Conservation (phyloP, 31 red algal genomes). For the Endocladia muricata region DNA sequence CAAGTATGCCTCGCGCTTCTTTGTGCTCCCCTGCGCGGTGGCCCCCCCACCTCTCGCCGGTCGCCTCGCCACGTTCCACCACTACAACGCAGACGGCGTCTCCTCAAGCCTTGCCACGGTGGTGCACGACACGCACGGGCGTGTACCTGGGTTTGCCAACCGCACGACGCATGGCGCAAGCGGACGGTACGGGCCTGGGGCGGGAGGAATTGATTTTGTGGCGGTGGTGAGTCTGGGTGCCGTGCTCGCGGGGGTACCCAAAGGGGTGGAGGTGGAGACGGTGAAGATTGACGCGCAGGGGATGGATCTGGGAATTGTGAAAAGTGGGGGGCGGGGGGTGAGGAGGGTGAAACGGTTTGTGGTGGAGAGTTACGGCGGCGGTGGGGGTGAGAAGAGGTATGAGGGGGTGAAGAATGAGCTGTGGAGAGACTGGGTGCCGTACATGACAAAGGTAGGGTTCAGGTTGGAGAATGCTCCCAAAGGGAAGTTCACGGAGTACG, state of each 20-base stretch:
- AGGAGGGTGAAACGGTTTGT: constrained; percentile 15
- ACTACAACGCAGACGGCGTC: constrained; percentile 23
- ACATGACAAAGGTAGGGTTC: constrained; percentile 15
- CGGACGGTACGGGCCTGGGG: neutral
- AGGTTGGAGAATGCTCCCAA: constrained; percentile 6
- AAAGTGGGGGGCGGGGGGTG: neutral
- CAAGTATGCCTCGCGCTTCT: constrained; percentile 14
- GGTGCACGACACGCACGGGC: neutral
- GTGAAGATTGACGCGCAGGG: constrained; percentile 42
- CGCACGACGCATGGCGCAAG: neutral
- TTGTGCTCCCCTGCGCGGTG: constrained; percentile 20
- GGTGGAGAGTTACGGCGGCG: constrained; percentile 13
- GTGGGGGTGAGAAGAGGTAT: neutral
- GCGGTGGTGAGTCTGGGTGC: constrained; percentile 14
- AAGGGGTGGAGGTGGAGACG: neutral
- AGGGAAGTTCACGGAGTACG: constrained; percentile 13
- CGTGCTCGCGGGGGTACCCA: neutral
- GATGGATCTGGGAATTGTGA: constrained; percentile 14
- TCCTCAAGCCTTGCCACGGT: constrained; percentile 21
- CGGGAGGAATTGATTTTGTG: constrained; percentile 1
- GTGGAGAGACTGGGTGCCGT: constrained; percentile 26
- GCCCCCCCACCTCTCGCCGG: neutral
- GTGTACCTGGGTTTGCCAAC: neutral
- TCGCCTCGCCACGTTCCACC: constrained; percentile 11
- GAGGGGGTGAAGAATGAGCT: constrained; percentile 32